Percentiles rank a stretch among this genome's conserved stretches.
phyloP scores from a whole-genome alignment of 192 early-diverging fungal species.

The Coemansia erecta region DNA sequence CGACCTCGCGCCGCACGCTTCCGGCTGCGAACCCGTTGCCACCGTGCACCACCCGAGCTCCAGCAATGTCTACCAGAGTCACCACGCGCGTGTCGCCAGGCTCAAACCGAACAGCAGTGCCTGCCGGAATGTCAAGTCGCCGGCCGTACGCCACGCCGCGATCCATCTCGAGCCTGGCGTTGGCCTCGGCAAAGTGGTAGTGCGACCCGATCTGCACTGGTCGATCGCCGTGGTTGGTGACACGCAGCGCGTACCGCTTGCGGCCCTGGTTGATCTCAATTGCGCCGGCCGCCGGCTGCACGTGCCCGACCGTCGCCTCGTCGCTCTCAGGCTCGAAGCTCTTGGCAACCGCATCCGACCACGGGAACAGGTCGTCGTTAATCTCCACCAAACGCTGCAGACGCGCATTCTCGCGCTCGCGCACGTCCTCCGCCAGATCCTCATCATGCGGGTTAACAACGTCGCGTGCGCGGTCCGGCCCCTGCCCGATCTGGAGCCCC shows the following conservation, averaged over 20 bases:
- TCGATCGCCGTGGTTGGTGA: constrained; percentile 92
- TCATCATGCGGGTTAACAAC: constrained; percentile 19
- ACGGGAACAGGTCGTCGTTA: constrained; percentile 54
- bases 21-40: constrained; percentile 85
- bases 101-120: constrained; percentile 93
- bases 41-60: constrained; percentile 73
- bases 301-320: constrained; percentile 58
- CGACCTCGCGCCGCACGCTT: constrained; percentile 54
- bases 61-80: constrained; percentile 79
- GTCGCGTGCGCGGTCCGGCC: constrained; percentile 7
- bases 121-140: constrained; percentile 89
- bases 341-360: constrained; percentile 27
- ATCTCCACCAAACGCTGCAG: constrained; percentile 5
- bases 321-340: constrained; percentile 49
- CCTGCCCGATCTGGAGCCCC: constrained; percentile 75
- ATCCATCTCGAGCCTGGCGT: constrained; percentile 79
- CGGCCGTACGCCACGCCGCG: constrained; percentile 79
- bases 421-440: neutral
- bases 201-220: constrained; percentile 95
- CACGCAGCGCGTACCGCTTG: constrained; percentile 62
- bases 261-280: constrained; percentile 81
- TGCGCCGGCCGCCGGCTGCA: constrained; percentile 62
- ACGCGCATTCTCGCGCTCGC: constrained; percentile 4
- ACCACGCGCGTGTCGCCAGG: constrained; percentile 90
- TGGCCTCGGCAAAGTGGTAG: constrained; percentile 95